Base-by-base conservation (phyloP, 441 rosid species). In the Breynia disticha region DNA sequence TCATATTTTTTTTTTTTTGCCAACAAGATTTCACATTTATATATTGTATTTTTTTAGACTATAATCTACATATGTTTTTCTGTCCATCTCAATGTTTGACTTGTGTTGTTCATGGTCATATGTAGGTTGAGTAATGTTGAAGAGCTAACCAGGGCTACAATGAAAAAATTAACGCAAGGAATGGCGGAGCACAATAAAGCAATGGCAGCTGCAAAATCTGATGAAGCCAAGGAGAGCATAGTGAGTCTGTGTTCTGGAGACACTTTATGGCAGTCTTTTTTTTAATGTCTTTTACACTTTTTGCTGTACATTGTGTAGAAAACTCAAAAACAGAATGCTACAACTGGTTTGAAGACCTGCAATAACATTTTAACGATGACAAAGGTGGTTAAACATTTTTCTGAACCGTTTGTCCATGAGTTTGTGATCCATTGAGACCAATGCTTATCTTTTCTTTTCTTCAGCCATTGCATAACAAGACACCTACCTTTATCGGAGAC, bases 311-410 rank as follows among this genome's bases (percentile, higher is more conserved):
- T 42, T 63, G n/a, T 52, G 66, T 74, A 89, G 99, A 93, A 89
- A 80, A 86, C 82, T 58, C 87, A 80, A 59, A 89, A 79, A 71
- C 97, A 83, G 69, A 86, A 81, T 61, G 70, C 95, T 47, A 89
- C 97, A 56, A 81, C 79, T 59, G 97, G 95, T 53, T 72, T 93
- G 76, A 75, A 95, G 53, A 93, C 96, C 35, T 93, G 97, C 74
- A 89, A 93, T 74, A 93, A 93, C 79, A 93, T 93, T 71, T 72
- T 88, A 71, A 87, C 96, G 32, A 82, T 93, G 97, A 80, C 97
- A 60, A 93, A 89, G 97, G 99, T 93, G 64, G 68, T 49, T 18
- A 28, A 16, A 54, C 21, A 19, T 16, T 42, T 7, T 52, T 17
- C 59, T 44, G 48, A 21, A 18, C 37, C 55, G 11, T 48, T 56